These are phyloP conservation scores for Nidularia sp. DNA, from an alignment of 768 basidiomycete species.

Conservation along the genomic window DNA sequence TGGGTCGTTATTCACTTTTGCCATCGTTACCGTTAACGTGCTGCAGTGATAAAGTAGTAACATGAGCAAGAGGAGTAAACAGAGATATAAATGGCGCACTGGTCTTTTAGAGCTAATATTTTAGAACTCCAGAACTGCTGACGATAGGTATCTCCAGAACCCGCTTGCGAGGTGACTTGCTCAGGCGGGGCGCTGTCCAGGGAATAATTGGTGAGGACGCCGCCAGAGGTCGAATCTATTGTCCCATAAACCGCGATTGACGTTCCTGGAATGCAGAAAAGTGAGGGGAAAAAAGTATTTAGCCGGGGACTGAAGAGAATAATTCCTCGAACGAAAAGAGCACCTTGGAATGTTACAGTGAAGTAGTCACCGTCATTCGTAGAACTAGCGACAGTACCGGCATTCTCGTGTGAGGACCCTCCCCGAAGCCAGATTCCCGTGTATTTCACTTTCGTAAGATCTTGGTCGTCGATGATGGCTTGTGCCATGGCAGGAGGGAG, in stretches of 20 bases:
- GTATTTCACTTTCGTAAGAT: constrained; percentile 21
- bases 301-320: neutral
- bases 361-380: constrained; percentile 26
- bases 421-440: constrained; percentile 28
- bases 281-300: neutral
- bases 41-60: constrained; percentile 10
- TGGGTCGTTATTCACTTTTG: constrained; percentile 18
- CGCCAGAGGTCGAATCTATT: constrained; percentile 27
- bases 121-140: constrained; percentile 33
- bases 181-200: constrained; percentile 22
- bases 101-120: constrained; percentile 14
- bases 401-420: constrained; percentile 19
- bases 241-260: constrained; percentile 29
- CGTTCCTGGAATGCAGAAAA: constrained; percentile 16
- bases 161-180: constrained; percentile 19
- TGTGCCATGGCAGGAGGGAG: constrained; percentile 8
- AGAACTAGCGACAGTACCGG: constrained; percentile 27
- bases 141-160: constrained; percentile 18
- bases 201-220: constrained; percentile 29
- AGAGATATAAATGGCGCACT: constrained; percentile 18
- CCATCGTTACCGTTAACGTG: constrained; percentile 28
- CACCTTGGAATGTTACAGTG: constrained; percentile 28
- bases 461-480: constrained; percentile 29
- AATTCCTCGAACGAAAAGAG: neutral
- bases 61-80: neutral